Conservation (phyloP, 495 filamentous ascomycete genomes). For the Hypoxylon subgilvum region DNA sequence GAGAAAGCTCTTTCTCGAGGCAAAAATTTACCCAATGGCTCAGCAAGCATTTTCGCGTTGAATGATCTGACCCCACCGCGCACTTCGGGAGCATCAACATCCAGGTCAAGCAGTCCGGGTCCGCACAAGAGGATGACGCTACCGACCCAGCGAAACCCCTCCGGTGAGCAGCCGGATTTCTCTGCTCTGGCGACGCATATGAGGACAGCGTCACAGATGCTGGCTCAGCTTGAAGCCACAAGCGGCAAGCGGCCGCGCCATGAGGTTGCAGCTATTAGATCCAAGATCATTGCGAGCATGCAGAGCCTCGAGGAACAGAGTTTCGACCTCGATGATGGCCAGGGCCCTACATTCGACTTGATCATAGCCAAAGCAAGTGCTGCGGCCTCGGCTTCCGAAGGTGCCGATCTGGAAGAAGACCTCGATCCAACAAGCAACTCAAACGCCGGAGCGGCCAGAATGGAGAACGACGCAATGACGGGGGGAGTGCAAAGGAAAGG, state of each 20-base stretch:
- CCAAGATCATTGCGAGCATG: slow-evolving; percentile 83
- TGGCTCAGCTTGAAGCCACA: slow-evolving; percentile 75
- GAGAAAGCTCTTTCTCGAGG: slow-evolving; percentile 26
- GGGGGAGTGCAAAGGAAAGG: slow-evolving; percentile 76
- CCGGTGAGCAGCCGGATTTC: slow-evolving; percentile 68
- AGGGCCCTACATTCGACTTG: slow-evolving; percentile 70
- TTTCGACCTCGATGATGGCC: slow-evolving; percentile 66
- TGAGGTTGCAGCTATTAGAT: slow-evolving; percentile 76
- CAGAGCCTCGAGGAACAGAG: slow-evolving; percentile 80
- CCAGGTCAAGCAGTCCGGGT: slow-evolving; percentile 66
- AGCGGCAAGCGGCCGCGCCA: slow-evolving; percentile 71
- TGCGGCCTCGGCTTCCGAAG: slow-evolving; percentile 39
- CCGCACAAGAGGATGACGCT: slow-evolving; percentile 59
- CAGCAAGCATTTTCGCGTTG: slow-evolving; percentile 56
- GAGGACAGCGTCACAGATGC: slow-evolving; percentile 79
- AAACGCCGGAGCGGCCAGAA: slow-evolving; percentile 72
- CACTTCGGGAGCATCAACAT: slow-evolving; percentile 60
- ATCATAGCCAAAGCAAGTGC: slow-evolving; percentile 66
- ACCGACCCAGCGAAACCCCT: slow-evolving; percentile 47
- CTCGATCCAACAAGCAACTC: slow-evolving; percentile 58
- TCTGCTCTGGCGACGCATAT: slow-evolving; percentile 79
- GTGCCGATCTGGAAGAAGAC: slow-evolving; percentile 52
- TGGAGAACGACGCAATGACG: slow-evolving; percentile 83
- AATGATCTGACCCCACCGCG: slow-evolving; percentile 63
- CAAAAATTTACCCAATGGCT: slow-evolving; percentile 62